Evolutionary conservation across 2,329 filamentous ascomycete genomes (phyloP).

Genomic region (Furcasterigmium sp.): DNA sequence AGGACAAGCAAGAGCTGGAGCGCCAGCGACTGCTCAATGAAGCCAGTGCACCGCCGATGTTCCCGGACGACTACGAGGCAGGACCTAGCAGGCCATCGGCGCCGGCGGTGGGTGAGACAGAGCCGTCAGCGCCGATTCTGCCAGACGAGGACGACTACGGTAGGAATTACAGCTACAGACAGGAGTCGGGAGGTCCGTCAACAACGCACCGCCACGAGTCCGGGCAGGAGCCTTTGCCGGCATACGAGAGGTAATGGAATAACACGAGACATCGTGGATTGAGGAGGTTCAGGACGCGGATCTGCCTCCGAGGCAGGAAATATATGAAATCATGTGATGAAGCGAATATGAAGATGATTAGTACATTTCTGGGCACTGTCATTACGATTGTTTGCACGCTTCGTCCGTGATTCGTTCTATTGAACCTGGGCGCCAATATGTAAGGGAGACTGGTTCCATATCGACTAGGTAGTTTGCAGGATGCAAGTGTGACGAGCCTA

Average conservation of each 20-base stretch:
- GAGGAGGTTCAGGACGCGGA: too few species aligned
- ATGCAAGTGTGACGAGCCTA: too few species aligned
- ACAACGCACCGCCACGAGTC: background rate
- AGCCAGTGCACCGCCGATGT: constrained; percentile 57
- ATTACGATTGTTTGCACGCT: background rate
- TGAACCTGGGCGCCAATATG: too few species aligned
- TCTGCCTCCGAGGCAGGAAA: too few species aligned
- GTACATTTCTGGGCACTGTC: background rate
- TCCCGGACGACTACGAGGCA: constrained; percentile 46
- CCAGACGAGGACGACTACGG: constrained; percentile 49
- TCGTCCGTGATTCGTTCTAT: too few species aligned
- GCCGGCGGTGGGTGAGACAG: constrained; percentile 20
- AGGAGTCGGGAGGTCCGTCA: constrained; percentile 5
- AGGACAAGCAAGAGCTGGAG: constrained; percentile 80
- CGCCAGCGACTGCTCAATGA: constrained; percentile 57
- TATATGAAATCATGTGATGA: too few species aligned
- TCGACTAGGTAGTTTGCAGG: too few species aligned
- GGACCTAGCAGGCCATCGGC: constrained; percentile 23
- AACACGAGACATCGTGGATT: too few species aligned
- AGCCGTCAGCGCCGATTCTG: constrained; percentile 55
- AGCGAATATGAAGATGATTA: too few species aligned
- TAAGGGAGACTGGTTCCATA: too few species aligned
- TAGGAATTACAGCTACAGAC: constrained; percentile 17
- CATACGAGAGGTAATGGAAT: constrained; percentile 23
- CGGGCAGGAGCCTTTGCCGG: constrained; percentile 23